Conservation (phyloP, 306 rosid genomes). For the Gastrolobium bilobum region DNA sequence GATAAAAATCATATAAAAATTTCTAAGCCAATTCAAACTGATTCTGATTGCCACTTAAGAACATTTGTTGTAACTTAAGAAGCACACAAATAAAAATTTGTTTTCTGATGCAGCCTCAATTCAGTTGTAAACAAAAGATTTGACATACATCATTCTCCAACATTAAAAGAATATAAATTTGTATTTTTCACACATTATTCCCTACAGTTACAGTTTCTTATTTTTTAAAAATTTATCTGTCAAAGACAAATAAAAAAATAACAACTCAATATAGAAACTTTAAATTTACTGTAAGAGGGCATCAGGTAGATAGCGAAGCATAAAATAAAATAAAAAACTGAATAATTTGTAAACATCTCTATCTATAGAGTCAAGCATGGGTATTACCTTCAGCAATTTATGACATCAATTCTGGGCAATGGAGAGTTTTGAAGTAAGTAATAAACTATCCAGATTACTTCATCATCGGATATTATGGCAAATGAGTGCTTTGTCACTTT, state of each 20-base stretch:
- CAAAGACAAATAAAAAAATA: background rate
- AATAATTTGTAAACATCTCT: background rate
- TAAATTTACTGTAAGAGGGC: background rate
- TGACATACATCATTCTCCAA: no score
- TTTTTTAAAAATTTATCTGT: background rate
- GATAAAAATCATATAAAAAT: background rate
- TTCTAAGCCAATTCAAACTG: conserved; percentile 1
- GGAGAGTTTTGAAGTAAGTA: conserved; percentile 47
- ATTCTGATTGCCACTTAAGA: no score
- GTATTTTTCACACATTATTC: background rate
- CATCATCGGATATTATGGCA: conserved; percentile 21
- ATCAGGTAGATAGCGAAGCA: background rate
- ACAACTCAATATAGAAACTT: conserved; percentile 15
- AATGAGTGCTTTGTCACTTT: conserved; percentile 32
- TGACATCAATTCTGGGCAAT: conserved; percentile 18
- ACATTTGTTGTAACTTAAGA: background rate
- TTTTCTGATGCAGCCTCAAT: background rate
- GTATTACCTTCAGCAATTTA: conserved; percentile 25
- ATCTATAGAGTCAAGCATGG: background rate
- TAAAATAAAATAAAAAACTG: conserved; percentile 21
- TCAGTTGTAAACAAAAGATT: no score
- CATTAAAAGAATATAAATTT: background rate
- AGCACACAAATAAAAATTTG: background rate
- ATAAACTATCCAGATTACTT: conserved; percentile 5
- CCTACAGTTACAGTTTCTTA: background rate